Base-by-base conservation (phyloP, 169 alveolate species). In the Plasmodium sp. region DNA sequence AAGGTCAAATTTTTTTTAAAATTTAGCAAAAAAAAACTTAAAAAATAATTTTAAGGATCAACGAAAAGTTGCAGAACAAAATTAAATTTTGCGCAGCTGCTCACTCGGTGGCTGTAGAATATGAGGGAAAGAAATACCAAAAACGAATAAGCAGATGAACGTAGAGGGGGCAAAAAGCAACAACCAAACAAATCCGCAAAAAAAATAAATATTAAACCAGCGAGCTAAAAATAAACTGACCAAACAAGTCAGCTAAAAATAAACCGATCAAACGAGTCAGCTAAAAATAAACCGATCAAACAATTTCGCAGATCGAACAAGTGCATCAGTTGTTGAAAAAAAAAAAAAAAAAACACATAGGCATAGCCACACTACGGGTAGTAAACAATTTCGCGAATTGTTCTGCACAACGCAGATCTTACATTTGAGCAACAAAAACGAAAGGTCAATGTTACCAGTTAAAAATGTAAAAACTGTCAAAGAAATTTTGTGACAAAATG, bases 1-100 rank as follows among this genome's bases (percentile, higher is more conserved):
- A 54, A 5, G 43, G 27, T 81, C 16, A 48, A 81, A 0, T 81
- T 81, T 81, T 81, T 56, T 81, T 81, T 31, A 4, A 81, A 54
- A 81, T 51, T 81, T 56, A 45, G 22, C 5, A 71, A 84, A 84
- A n/a, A 41, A 71, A 84, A 34, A 39, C 83, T 39, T 84, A 71
- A 62, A 84, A 71, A 51, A 71, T 31, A 51, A 84, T 22, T 51
- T 84, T 84, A 84, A 43, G 54, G 34, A 34, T 83, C 10, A 62
- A 5, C 12, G 6, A 43, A 5, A 18, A 12, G 36, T 41, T 84
- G 81, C 74, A 34, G 75, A 84, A 84, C 72, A 84, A 67, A 12
- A 84, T 84, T 41, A 84, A 71, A 84, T 34, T 54, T 18, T 39
- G 16, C 16, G 18, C 36, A 67, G 48, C 34, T 67, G 43, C 75